Conservation (phyloP, 1,284 basidiomycete genomes). For the Puccinia horiana region DNA sequence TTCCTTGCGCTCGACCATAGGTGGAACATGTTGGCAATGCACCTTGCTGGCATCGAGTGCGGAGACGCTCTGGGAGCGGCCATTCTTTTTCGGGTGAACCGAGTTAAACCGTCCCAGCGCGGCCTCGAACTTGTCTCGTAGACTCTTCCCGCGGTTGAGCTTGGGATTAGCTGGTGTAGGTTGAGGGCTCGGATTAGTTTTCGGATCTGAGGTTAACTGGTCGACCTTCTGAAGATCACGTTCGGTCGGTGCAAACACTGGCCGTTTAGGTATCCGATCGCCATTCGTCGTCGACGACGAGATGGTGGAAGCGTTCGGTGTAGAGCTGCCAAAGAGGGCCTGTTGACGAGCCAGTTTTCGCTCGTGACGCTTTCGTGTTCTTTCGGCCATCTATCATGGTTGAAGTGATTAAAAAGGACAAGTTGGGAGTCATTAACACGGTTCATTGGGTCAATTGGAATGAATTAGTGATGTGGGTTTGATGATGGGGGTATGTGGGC, state of each 20-base stretch:
- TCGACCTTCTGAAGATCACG: not conserved
- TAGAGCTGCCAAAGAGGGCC: not conserved
- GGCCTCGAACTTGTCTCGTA: conserved; percentile 36
- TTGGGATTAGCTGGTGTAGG: not conserved
- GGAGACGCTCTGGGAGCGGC: conserved; percentile 22
- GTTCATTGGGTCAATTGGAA: not conserved
- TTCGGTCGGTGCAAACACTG: conserved; percentile 6
- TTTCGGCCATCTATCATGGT: conserved; percentile 36
- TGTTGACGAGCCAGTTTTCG: conserved; percentile 35
- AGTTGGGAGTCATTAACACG: not conserved
- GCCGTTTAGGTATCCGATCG: not conserved
- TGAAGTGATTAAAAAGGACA: not conserved
- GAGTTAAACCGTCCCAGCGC: conserved; percentile 31
- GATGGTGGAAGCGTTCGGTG: not conserved
- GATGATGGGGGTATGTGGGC: not conserved
- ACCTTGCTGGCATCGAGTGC: not conserved
- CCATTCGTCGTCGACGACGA: not conserved
- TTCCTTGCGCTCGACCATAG: conserved; percentile 17
- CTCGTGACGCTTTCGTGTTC: conserved; percentile 28
- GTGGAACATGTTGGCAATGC: not conserved
- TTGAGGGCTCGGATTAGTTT: not conserved
- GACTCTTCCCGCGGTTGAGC: conserved; percentile 32
- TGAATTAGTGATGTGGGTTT: not conserved
- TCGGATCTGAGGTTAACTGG: not conserved
- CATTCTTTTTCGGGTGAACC: not conserved